phyloP scores from a whole-genome alignment of 306 rosid species.

The Citrullus amarus region DNA sequence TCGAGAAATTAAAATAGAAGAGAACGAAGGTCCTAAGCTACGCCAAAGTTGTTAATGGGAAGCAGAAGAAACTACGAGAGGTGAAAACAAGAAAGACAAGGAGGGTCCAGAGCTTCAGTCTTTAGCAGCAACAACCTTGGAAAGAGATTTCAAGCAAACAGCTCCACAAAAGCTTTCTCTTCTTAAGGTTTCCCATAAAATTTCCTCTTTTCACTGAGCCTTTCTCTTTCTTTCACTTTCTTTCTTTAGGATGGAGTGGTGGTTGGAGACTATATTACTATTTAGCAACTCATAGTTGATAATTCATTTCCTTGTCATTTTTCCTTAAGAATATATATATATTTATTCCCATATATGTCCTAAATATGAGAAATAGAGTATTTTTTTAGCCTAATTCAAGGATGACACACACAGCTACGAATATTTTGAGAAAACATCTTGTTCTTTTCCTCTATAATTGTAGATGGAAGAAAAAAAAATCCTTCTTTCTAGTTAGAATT shows the following conservation, averaged over 20 bases:
- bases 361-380: background rate
- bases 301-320: conserved; percentile 7
- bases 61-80: conserved; percentile 22
- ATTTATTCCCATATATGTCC: background rate
- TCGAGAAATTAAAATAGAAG: too few species aligned
- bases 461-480: background rate
- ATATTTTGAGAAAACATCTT: background rate
- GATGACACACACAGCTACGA: background rate
- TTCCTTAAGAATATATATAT: background rate
- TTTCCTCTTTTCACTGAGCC: background rate
- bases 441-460: background rate
- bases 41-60: too few species aligned
- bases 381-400: conserved; percentile 1
- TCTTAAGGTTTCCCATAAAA: conserved; percentile 56
- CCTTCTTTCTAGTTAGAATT: background rate
- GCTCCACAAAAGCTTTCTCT: conserved; percentile 85
- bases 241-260: background rate
- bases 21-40: too few species aligned
- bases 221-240: background rate
- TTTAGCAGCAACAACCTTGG: conserved; percentile 63
- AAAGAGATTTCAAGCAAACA: conserved; percentile 88
- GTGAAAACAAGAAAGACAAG: conserved; percentile 81
- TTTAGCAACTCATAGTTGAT: background rate
- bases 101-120: conserved; percentile 75
- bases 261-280: background rate